Conservation (phyloP, 2,329 filamentous ascomycete species). For the Tolypocladium album region DNA sequence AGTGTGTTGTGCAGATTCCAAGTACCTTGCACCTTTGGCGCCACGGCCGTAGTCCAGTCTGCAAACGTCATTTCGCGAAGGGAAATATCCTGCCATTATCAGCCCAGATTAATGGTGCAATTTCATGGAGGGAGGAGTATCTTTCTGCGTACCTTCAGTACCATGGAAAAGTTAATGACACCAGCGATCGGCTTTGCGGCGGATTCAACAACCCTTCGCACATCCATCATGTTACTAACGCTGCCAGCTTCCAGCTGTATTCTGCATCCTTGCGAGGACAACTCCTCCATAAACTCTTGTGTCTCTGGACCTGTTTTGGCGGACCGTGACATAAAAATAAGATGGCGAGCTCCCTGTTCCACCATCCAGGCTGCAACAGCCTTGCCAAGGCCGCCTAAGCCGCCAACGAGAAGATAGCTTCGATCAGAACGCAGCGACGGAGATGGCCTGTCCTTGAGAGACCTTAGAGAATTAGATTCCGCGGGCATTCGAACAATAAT, state of each 20-base stretch:
- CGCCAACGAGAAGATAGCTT: slow-evolving; percentile 19
- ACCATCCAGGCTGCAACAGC: slow-evolving; percentile 17
- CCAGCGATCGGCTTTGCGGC: slow-evolving; percentile 22
- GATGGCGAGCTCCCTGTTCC: slow-evolving; percentile 15
- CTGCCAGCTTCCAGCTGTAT: slow-evolving; percentile 19
- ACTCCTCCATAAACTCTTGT: slow-evolving; percentile 9
- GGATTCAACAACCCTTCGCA: slow-evolving; percentile 11
- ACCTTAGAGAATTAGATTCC: background rate
- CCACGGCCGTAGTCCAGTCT: slow-evolving; percentile 14
- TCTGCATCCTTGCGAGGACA: slow-evolving; percentile 13
- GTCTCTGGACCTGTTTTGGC: slow-evolving; percentile 6
- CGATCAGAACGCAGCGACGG: slow-evolving; percentile 4
- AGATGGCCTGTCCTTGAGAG: background rate
- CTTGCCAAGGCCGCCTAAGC: slow-evolving; percentile 20
- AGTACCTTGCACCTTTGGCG: slow-evolving; percentile 22
- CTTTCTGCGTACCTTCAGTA: slow-evolving; percentile 8
- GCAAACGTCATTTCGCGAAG: slow-evolving; percentile 19
- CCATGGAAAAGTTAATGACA: slow-evolving; percentile 29
- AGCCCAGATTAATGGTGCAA: background rate
- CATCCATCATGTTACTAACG: slow-evolving; percentile 16
- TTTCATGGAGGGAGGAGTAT: background rate
- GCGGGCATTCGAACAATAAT: slow-evolving; percentile 22
- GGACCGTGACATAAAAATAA: slow-evolving; percentile 16
- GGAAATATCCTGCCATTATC: background rate
- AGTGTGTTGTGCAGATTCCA: slow-evolving; percentile 21